phyloP scores from a whole-genome alignment of 2,329 filamentous ascomycete species.

The Clarireedia homoeocarpa region DNA sequence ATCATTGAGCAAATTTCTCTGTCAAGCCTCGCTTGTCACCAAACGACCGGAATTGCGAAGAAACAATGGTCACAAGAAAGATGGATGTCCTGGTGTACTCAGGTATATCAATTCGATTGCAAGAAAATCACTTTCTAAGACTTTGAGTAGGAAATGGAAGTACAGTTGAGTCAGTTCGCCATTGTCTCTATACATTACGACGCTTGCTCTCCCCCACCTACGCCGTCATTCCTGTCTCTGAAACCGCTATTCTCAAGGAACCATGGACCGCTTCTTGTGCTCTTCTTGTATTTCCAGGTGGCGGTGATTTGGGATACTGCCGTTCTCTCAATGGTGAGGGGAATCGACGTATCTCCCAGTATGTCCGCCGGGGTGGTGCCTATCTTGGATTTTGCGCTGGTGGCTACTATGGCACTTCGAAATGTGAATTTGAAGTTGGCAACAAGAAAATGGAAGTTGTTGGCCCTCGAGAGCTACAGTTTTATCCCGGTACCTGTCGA shows the following conservation, averaged over 20 bases:
- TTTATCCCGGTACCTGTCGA: conserved; percentile 80
- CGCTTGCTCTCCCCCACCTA: conserved; percentile 84
- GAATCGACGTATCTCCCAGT: conserved; percentile 77
- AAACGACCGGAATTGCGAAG: neutral
- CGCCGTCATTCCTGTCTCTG: conserved; percentile 79
- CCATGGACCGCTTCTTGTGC: conserved; percentile 86
- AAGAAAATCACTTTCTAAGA: neutral
- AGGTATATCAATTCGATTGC: conserved; percentile 42
- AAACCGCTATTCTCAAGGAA: conserved; percentile 75
- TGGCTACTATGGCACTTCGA: conserved; percentile 76
- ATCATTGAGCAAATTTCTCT: neutral
- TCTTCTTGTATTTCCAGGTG: conserved; percentile 84
- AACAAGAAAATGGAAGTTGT: conserved; percentile 75
- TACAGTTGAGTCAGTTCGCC: conserved; percentile 79
- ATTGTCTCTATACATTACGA: conserved; percentile 80
- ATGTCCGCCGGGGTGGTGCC: conserved; percentile 73
- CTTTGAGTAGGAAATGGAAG: conserved; percentile 62
- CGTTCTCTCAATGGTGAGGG: conserved; percentile 79
- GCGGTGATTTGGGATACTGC: conserved; percentile 90
- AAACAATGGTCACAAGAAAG: conserved; percentile 53
- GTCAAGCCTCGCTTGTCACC: conserved; percentile 19
- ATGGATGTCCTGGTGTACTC: conserved; percentile 93
- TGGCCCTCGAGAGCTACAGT: conserved; percentile 74
- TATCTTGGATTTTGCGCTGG: conserved; percentile 94
- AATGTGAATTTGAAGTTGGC: conserved; percentile 89